Conservation (phyloP, 2,329 filamentous ascomycete genomes). For the Exophiala lecanii-corni region DNA sequence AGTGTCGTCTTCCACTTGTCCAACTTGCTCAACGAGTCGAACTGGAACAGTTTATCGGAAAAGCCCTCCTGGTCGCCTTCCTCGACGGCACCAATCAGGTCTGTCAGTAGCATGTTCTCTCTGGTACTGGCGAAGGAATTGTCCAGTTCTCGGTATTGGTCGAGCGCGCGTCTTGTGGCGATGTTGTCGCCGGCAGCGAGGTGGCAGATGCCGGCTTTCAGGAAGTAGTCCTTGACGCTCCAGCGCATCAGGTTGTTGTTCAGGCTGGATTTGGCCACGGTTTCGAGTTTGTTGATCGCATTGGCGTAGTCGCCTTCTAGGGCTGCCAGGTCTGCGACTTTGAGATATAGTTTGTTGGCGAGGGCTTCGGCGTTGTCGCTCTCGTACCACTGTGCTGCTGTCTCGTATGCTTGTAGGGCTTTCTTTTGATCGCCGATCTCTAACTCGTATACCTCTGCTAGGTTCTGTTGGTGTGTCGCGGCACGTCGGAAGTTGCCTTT, state of each 20-base stretch:
- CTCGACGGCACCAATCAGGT: conserved; percentile 71
- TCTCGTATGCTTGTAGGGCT: conserved; percentile 78
- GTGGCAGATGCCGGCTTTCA: conserved; percentile 91
- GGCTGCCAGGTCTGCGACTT: conserved; percentile 82
- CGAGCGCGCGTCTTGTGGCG: conserved; percentile 70
- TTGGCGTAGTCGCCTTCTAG: conserved; percentile 79
- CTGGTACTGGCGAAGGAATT: conserved; percentile 70
- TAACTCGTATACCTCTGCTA: conserved; percentile 80
- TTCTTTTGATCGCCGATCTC: conserved; percentile 73
- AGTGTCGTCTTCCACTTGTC: conserved; percentile 97
- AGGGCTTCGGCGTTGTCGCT: conserved; percentile 80
- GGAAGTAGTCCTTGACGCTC: conserved; percentile 90
- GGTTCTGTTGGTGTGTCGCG: conserved; percentile 82
- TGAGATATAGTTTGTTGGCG: conserved; percentile 89
- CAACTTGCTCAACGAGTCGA: conserved; percentile 85
- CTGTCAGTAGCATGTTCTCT: conserved; percentile 75
- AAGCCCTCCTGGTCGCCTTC: conserved; percentile 76
- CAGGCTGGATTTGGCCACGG: conserved; percentile 71
- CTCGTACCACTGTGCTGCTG: conserved; percentile 85
- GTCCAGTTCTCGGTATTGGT: conserved; percentile 76
- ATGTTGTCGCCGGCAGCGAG: conserved; percentile 73
- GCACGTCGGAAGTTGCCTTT: conserved; percentile 90
- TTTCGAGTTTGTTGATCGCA: conserved; percentile 76
- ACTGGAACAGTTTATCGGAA: conserved; percentile 80
- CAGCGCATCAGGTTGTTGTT: conserved; percentile 91